A percentile compares a stretch with the other conserved stretches of the same genome.
Conservation (phyloP, 306 rosid genomes). For the Lathyrus aphaca region DNA sequence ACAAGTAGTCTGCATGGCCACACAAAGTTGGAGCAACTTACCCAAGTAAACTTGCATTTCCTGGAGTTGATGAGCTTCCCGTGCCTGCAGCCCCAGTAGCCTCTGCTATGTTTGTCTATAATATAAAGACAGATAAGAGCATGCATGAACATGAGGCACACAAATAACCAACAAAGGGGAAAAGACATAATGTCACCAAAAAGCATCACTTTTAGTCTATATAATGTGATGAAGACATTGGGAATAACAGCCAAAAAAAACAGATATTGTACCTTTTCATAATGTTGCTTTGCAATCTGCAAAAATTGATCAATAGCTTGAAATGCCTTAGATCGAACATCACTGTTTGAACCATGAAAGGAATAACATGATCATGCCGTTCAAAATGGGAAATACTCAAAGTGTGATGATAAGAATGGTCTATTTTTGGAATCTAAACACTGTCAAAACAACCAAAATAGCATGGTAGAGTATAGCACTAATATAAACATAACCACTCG, state of each 20-base stretch:
- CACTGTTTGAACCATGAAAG: conserved; percentile 59
- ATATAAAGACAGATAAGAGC: conserved; percentile 24
- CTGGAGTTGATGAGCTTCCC: conserved; percentile 68
- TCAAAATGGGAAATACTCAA: conserved; percentile 21
- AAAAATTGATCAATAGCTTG: conserved; percentile 96
- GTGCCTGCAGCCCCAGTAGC: conserved; percentile 49
- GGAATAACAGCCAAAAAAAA: conserved; percentile 36
- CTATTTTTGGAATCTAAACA: conserved; percentile 33
- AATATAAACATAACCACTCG: background rate
- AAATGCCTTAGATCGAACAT: conserved; percentile 89
- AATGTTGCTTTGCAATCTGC: conserved; percentile 73
- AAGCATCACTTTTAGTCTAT: conserved; percentile 30
- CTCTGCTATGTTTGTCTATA: conserved; percentile 74
- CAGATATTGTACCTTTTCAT: conserved; percentile 73
- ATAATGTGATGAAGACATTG: conserved; percentile 18
- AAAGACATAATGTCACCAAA: conserved; percentile 30
- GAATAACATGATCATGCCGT: conserved; percentile 27
- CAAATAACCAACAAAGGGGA: conserved; percentile 21
- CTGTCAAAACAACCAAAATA: conserved; percentile 34
- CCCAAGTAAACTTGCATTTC: conserved; percentile 95
- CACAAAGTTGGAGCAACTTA: conserved; percentile 46
- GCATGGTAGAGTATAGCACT: conserved; percentile 22
- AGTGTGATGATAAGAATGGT: conserved; percentile 24
- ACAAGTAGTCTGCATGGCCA: conserved; percentile 27
- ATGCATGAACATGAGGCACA: conserved; percentile 39